Evolutionary conservation across 192 early-diverging fungal species (phyloP).

Genomic region (Coemansia pectinata): DNA sequence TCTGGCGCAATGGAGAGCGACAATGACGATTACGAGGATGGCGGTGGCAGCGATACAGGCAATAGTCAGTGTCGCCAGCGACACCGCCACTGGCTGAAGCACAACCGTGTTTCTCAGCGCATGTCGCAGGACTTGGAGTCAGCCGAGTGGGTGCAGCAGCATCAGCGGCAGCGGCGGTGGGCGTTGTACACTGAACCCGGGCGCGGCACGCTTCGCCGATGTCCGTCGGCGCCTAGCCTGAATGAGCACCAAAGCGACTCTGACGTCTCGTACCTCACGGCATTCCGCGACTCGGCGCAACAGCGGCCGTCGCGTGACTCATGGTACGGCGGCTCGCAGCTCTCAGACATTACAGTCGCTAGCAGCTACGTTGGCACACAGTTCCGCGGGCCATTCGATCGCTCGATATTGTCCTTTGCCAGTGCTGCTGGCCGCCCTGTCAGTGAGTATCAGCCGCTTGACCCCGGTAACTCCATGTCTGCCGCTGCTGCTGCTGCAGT

Average conservation of each 20-base stretch:
- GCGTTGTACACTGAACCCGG: not conserved
- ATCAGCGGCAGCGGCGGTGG: slow-evolving; percentile 13
- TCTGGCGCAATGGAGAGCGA: not conserved
- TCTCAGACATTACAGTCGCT: slow-evolving; percentile 20
- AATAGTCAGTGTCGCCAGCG: not conserved
- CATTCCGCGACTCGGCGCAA: slow-evolving; percentile 11
- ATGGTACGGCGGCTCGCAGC: slow-evolving; percentile 13
- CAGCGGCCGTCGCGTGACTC: not conserved
- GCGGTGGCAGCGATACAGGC: not conserved
- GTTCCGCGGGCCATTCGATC: slow-evolving; percentile 18
- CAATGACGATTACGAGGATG: not conserved
- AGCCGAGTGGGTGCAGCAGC: slow-evolving; percentile 9
- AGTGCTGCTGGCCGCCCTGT: not conserved
- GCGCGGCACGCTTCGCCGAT: slow-evolving; percentile 5
- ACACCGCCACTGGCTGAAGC: not conserved
- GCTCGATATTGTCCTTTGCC: slow-evolving; percentile 22
- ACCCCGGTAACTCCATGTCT: not conserved
- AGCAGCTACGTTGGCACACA: slow-evolving; percentile 19
- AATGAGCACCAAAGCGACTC: slow-evolving; percentile 6
- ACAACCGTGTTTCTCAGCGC: not conserved
- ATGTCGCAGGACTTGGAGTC: slow-evolving; percentile 1
- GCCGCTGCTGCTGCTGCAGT: not conserved
- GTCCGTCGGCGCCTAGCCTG: slow-evolving; percentile 37
- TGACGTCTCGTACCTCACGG: slow-evolving; percentile 9
- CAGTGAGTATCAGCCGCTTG: slow-evolving; percentile 1